Base-by-base conservation (phyloP, 2,329 filamentous ascomycete species). In the Aspergillus hortae region DNA sequence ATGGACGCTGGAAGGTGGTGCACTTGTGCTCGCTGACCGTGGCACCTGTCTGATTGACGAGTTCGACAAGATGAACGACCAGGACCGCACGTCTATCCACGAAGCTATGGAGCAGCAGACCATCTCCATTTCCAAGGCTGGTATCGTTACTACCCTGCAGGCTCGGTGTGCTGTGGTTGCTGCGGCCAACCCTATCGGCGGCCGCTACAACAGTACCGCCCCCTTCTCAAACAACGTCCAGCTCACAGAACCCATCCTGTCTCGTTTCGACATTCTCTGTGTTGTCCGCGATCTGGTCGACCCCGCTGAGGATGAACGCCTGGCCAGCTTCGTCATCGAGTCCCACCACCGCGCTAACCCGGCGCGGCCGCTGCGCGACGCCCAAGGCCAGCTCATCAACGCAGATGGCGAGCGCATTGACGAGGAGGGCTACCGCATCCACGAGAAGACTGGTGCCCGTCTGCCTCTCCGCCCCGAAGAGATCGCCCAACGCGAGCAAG, bases 1-100 rank as follows among this genome's bases (percentile, higher is more conserved):
- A 74, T 99, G 94, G 92, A 97, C 94, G 5, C 78, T 99, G 2
- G 94, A 99, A 75, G 94, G 94, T 57, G 94, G 94, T 67, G 94
- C 94, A 4, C 80, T 99, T 10, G 94, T 99, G 64, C 83, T 99
- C 51, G 94, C 94, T 14, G 94, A 99, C 70, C 88, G 90, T 59
- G 94, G 94, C 38, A 96, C 90, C 14, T 97, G 94, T 66, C 80
- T 99, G 27, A 99, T 99, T 57, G 94, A 99, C 65, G 94, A 99
- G 74, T 99, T 99, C 64, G 94, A 99, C 82, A 99, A 99, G 80
- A 99, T 99, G 94, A 97, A 97, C 70, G 94, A 99, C 69, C 91
- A 97, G 68, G 94, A 99, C 71, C 85, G 94, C 59, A 97, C 94
- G 1, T 96, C 91, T 6, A 99, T 99, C 62, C 94, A 99, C 81